phyloP scores from a whole-genome alignment of 345 rosid genomes.

The Isatis tinctoria region DNA sequence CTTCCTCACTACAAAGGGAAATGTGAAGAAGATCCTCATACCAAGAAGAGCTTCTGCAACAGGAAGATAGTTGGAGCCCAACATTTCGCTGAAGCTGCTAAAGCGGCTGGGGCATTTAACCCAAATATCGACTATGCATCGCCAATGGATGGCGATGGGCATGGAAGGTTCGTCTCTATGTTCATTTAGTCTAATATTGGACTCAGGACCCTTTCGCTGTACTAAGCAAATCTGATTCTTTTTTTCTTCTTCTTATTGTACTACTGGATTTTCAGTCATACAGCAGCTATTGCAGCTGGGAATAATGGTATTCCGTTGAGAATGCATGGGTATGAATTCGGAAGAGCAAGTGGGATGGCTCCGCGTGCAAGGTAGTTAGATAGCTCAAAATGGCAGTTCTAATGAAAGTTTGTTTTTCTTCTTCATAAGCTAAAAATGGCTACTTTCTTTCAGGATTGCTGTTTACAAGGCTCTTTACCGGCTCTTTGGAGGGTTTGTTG shows the following conservation, averaged over 20 bases:
- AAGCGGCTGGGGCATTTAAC: slow-evolving; percentile 89
- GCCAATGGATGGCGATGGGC: slow-evolving; percentile 99
- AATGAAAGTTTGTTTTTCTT: neutral
- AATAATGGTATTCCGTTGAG: slow-evolving; percentile 94
- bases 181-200: neutral
- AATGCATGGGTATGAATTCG: slow-evolving; percentile 92
- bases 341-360: slow-evolving; percentile 99
- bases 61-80: slow-evolving; percentile 98
- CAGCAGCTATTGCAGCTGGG: slow-evolving; percentile 99
- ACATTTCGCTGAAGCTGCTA: slow-evolving; percentile 97
- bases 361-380: slow-evolving; percentile 90
- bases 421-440: neutral
- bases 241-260: neutral
- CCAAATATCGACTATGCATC: slow-evolving; percentile 85
- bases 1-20: slow-evolving; percentile 86
- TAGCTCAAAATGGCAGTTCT: neutral
- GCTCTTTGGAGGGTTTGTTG: slow-evolving; percentile 95
- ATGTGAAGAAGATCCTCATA: slow-evolving; percentile 82
- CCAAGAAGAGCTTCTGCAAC: slow-evolving; percentile 77
- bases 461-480: slow-evolving; percentile 98
- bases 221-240: slow-evolving; percentile 23
- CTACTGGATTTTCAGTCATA: slow-evolving; percentile 58
- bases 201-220: neutral
- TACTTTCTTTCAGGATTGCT: slow-evolving; percentile 59
- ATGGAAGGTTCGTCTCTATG: slow-evolving; percentile 67